Evolutionary conservation across 352 stramenopile genomes (phyloP).

Genomic region (Blastocystis sp.): DNA sequence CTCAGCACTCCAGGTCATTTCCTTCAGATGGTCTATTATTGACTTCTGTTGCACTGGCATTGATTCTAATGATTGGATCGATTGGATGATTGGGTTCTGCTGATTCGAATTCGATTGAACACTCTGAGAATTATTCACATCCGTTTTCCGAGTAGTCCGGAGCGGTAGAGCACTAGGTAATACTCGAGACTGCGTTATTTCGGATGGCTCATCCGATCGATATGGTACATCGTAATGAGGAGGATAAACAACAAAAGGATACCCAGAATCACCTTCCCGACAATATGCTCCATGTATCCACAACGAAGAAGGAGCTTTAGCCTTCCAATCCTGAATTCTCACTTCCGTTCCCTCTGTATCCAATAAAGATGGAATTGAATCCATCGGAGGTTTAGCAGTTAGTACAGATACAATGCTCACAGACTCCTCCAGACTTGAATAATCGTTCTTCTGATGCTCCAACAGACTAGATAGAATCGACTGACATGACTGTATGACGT

Average conservation of each 20-base stretch:
- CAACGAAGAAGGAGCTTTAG: not conserved
- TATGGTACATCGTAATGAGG: slow-evolving; percentile 17
- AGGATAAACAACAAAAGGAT: slow-evolving; percentile 10
- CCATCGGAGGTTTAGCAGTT: not conserved
- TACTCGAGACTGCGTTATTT: not conserved
- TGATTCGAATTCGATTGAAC: not conserved
- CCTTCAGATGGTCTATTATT: not conserved
- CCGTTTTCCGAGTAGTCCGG: not conserved
- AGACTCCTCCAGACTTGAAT: not conserved
- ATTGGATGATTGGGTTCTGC: not conserved
- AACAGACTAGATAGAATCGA: not conserved
- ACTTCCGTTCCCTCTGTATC: not conserved
- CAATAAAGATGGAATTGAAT: not conserved
- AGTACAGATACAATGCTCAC: not conserved
- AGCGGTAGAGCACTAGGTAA: slow-evolving; percentile 5
- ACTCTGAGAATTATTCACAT: not conserved
- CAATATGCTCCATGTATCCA: not conserved
- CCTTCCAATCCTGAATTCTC: not conserved
- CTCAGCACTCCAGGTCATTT: not conserved
- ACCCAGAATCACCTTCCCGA: not conserved
- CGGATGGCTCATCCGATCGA: not conserved
- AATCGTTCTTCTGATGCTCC: not conserved
- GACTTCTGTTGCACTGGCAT: not conserved
- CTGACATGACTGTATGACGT: not conserved
- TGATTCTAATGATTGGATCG: not conserved